A percentile compares a stretch with the other conserved stretches of the same genome.
These are phyloP conservation scores for Yamadazyma scolyti DNA, from an alignment of 805 yeast genomes.

Conservation along the genomic window DNA sequence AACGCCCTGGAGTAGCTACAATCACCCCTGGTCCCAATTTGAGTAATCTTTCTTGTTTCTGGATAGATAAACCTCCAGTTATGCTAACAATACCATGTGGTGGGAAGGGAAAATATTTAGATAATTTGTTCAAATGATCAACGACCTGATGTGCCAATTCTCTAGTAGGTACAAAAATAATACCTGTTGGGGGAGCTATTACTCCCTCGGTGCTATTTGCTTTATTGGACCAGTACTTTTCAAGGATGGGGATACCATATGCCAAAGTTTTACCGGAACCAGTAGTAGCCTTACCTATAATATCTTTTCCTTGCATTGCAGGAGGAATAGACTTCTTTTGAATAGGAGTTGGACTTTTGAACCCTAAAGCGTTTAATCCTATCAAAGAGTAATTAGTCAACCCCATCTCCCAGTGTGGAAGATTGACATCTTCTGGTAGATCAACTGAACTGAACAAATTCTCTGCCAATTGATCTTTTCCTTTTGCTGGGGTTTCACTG, in stretches of 20 bases:
- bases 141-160: slow-evolving; percentile 94
- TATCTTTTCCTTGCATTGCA: slow-evolving; percentile 70
- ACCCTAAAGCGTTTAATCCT: slow-evolving; percentile 59
- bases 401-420: slow-evolving; percentile 63
- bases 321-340: slow-evolving; percentile 74
- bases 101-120: slow-evolving; percentile 50
- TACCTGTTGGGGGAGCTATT: slow-evolving; percentile 55
- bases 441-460: slow-evolving; percentile 25
- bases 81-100: slow-evolving; percentile 64
- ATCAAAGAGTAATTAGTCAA: slow-evolving; percentile 56
- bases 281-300: slow-evolving; percentile 94
- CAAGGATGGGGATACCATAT: slow-evolving; percentile 88
- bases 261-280: slow-evolving; percentile 98
- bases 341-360: slow-evolving; percentile 75
- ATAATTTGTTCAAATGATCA: slow-evolving; percentile 62
- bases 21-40: slow-evolving; percentile 72
- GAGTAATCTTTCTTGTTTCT: slow-evolving; percentile 83
- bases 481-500: slow-evolving; percentile 6
- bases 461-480: slow-evolving; percentile 5
- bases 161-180: slow-evolving; percentile 92
- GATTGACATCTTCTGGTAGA: slow-evolving; percentile 34
- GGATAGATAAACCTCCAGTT: slow-evolving; percentile 94
- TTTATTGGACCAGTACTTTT: slow-evolving; percentile 44
- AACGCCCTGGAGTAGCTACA: slow-evolving; percentile 95
- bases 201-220: slow-evolving; percentile 15